Evolutionary conservation across 257 asterid genomes (phyloP).

Genomic region (Asclepias syriaca): DNA sequence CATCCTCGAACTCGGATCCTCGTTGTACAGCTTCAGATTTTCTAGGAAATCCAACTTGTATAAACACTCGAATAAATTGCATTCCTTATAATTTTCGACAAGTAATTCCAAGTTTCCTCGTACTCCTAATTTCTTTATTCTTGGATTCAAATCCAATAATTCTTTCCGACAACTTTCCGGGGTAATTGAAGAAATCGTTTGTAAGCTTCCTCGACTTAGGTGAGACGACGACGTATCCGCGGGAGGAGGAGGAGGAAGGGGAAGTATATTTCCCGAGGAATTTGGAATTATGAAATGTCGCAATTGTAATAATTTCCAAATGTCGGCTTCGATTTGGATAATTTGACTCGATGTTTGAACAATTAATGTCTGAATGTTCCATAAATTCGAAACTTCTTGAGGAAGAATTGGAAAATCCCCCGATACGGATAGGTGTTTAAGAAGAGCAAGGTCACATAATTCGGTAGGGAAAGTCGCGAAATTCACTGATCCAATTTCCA

Average conservation of each 20-base stretch:
- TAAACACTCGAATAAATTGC: neutral
- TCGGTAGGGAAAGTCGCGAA: conserved; percentile 16
- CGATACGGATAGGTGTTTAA: conserved; percentile 22
- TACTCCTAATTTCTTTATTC: conserved; percentile 24
- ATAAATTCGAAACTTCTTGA: conserved; percentile 15
- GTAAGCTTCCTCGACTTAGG: neutral
- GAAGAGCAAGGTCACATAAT: conserved; percentile 6
- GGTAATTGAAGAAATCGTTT: conserved; percentile 20
- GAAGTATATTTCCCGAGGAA: conserved; percentile 7
- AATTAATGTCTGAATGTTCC: conserved; percentile 27
- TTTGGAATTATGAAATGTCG: conserved; percentile 20
- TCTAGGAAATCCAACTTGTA: conserved; percentile 10
- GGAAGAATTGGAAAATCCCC: conserved; percentile 17
- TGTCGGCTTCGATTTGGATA: conserved; percentile 21
- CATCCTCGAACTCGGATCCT: conserved; percentile 4
- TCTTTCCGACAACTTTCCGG: conserved; percentile 21
- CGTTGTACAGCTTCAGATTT: conserved; percentile 23
- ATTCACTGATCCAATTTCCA: conserved; percentile 30
- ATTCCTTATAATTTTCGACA: neutral
- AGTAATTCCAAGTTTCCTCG: conserved; percentile 11
- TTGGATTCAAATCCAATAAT: conserved; percentile 8
- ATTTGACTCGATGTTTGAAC: conserved; percentile 14
- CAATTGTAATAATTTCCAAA: conserved; percentile 18
- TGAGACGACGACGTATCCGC: too few relatives aligned
- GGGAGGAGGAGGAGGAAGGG: neutral